phyloP scores from a whole-genome alignment of 2,329 filamentous ascomycete genomes.

The Pyricularia pennisetigena region DNA sequence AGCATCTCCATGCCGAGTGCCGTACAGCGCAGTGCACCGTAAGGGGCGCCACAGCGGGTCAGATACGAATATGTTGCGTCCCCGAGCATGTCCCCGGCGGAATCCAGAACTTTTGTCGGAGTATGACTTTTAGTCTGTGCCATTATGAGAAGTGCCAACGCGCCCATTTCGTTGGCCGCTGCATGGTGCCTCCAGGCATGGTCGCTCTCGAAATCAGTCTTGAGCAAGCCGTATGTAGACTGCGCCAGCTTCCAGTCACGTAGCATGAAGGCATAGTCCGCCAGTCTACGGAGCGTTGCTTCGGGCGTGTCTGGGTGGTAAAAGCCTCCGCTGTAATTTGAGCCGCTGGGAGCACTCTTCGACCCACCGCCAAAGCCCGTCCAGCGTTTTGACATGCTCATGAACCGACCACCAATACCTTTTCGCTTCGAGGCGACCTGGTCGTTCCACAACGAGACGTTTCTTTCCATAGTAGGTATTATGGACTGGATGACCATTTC shows the following conservation, averaged over 20 bases:
- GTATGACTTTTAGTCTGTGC: slow-evolving; percentile 53
- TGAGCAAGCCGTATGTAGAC: slow-evolving; percentile 82
- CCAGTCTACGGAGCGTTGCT: slow-evolving; percentile 84
- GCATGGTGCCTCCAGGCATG: slow-evolving; percentile 97
- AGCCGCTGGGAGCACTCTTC: slow-evolving; percentile 32
- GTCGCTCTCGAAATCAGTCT: slow-evolving; percentile 83
- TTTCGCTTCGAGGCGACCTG: slow-evolving; percentile 85
- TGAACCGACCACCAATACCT: slow-evolving; percentile 86
- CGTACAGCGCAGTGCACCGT: slow-evolving; percentile 71
- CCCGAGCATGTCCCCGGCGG: slow-evolving; percentile 79
- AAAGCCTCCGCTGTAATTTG: slow-evolving; percentile 68
- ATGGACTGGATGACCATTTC: slow-evolving; percentile 95
- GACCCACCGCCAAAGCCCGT: slow-evolving; percentile 63
- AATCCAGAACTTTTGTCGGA: slow-evolving; percentile 42
- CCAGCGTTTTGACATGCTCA: slow-evolving; percentile 88
- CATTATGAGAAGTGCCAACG: slow-evolving; percentile 70
- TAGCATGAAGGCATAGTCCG: slow-evolving; percentile 94
- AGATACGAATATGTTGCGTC: slow-evolving; percentile 88
- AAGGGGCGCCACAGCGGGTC: slow-evolving; percentile 70
- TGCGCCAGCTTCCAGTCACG: slow-evolving; percentile 91
- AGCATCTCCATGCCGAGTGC: slow-evolving; percentile 71
- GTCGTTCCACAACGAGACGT: slow-evolving; percentile 89
- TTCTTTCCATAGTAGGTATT: slow-evolving; percentile 91
- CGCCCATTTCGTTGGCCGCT: slow-evolving; percentile 90
- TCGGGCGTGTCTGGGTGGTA: slow-evolving; percentile 80